Evolutionary conservation across 2,329 filamentous ascomycete genomes (phyloP).

Genomic region (Colletotrichum phormii): DNA sequence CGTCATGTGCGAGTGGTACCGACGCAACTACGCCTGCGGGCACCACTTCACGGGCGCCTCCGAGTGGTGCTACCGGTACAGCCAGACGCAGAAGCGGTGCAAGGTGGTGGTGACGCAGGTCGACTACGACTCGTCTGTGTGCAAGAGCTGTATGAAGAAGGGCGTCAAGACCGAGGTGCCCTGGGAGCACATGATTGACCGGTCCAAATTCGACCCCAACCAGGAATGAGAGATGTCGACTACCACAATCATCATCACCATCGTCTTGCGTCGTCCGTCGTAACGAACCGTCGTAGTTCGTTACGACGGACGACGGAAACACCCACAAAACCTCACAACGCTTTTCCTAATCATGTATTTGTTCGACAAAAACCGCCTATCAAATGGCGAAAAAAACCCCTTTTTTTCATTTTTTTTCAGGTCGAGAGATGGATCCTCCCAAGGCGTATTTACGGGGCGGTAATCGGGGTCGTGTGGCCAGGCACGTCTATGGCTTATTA

Average conservation of each 20-base stretch:
- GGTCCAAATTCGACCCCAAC: slow-evolving; percentile 28
- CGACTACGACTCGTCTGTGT: slow-evolving; percentile 32
- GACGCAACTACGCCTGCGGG: slow-evolving; percentile 38
- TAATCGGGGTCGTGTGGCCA: not conserved
- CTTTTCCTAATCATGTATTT: not conserved
- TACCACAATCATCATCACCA: not conserved
- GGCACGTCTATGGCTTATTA: slow-evolving; percentile 11
- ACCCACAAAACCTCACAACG: too few species aligned
- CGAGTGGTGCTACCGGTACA: slow-evolving; percentile 37
- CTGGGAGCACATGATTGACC: slow-evolving; percentile 35
- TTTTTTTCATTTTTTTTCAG: too few species aligned
- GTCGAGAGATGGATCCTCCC: slow-evolving; percentile 13
- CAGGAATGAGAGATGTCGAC: not conserved
- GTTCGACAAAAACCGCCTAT: not conserved
- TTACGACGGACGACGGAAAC: not conserved
- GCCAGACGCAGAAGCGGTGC: slow-evolving; percentile 36
- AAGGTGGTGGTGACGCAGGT: slow-evolving; percentile 32
- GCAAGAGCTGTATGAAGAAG: slow-evolving; percentile 27
- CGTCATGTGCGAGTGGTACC: slow-evolving; percentile 38
- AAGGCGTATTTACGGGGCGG: slow-evolving; percentile 10
- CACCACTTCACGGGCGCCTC: slow-evolving; percentile 37
- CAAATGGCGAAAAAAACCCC: not conserved
- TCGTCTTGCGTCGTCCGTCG: not conserved
- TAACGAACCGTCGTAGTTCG: too few species aligned
- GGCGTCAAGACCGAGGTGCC: slow-evolving; percentile 17